Percentiles rank a stretch among this genome's conserved stretches.
phyloP scores from a whole-genome alignment of 345 rosid genomes.

The Kandelia obovata region DNA sequence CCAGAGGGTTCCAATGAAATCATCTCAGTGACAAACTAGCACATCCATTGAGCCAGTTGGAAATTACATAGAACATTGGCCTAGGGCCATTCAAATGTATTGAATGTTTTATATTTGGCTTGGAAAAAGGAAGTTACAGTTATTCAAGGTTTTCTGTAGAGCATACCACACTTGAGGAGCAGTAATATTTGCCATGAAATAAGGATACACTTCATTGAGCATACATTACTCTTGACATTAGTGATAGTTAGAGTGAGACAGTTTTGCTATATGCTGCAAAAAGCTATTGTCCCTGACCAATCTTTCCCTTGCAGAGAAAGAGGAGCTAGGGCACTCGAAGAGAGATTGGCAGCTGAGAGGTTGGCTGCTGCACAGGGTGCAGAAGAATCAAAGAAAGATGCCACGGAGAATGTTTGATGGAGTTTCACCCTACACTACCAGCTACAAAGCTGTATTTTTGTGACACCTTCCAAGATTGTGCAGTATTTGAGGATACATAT shows the following conservation, averaged over 20 bases:
- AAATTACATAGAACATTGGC: too few relatives aligned
- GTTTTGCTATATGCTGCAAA: not conserved
- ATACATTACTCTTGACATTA: not conserved
- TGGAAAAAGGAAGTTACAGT: too few relatives aligned
- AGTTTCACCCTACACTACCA: constrained; percentile 8
- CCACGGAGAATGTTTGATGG: constrained; percentile 54
- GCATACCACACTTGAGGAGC: too few relatives aligned
- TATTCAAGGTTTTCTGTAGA: too few relatives aligned
- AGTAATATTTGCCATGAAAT: too few relatives aligned
- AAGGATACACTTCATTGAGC: too few relatives aligned
- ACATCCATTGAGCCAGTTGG: too few relatives aligned
- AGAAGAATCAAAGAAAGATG: constrained; percentile 57
- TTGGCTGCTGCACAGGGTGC: constrained; percentile 46
- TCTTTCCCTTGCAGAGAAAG: constrained; percentile 65
- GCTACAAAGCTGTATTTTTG: constrained; percentile 11
- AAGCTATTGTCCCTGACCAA: not conserved
- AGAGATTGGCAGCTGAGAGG: constrained; percentile 82
- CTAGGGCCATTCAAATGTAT: too few relatives aligned
- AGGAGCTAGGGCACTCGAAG: constrained; percentile 97
- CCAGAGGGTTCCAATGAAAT: too few relatives aligned
- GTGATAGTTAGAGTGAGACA: not conserved
- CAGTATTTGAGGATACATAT: constrained; percentile 22
- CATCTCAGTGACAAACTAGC: too few relatives aligned
- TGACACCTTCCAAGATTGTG: constrained; percentile 19
- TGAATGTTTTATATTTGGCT: too few relatives aligned